Base-by-base conservation (phyloP, 2,329 filamentous ascomycete genomes). In the Pseudogymnoascus verrucosus region DNA sequence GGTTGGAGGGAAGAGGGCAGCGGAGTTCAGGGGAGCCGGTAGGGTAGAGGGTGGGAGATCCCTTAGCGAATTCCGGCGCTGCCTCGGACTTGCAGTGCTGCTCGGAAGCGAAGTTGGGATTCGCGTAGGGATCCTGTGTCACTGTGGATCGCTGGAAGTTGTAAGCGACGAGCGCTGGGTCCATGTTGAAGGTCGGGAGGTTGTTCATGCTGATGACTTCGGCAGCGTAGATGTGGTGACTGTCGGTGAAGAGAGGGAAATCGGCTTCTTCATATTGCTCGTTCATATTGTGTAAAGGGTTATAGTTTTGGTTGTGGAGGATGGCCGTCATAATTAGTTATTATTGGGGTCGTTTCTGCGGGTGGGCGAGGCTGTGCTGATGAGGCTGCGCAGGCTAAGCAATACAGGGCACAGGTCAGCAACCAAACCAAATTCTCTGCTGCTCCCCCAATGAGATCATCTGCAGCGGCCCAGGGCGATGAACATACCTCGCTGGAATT, bases 1-100 rank as follows among this genome's bases (percentile, higher is more conserved):
- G 72, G 47, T 68, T 74, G 2, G 72, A 74, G 21, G 70, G 68
- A 23, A 68, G 68, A 31, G 62, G 60, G 6, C 64, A 64, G 63
- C 68, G 65, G 11, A 72, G 63, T n/a, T 72, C 69, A 67, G 71
- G 71, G 19, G 71, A 72, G 42, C 70, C 70, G 12, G 54, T 23
- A 34, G 54, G 54, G 34, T 60, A 37, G 28, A 60, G 54, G 1
- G 28, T 60, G 28, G 54, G 54, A n/a, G 54, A 60, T 34, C 54
- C 28, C n/a, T 11, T 34, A 19, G 21, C 28, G 14, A 60, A 36
- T 10, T 37, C 54, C 34, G 26, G 54, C 14, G 54, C 54, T 28
- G 42, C 21, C 21, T 47, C 42, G 5, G 42, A 8, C 4, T 47
- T n/a, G 11, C 2, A 26, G 54, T 34, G 19, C 34, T 34, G 28